A percentile compares a stretch with the other conserved stretches of the same genome.
These are phyloP conservation scores for Pilobolus umbonatus DNA, from an alignment of 192 early-diverging fungal species.

Conservation along the genomic window DNA sequence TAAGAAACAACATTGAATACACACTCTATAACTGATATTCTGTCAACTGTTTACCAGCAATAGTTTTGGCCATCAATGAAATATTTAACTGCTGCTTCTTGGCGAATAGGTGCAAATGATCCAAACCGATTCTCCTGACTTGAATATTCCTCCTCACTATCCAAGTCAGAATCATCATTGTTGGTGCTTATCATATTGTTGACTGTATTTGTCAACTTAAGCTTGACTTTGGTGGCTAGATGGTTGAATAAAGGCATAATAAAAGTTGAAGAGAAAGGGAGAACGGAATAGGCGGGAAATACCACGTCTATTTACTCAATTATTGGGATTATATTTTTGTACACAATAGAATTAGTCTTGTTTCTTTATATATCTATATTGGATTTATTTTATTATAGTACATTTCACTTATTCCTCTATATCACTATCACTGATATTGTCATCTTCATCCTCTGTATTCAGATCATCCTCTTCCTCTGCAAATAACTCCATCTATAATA, in stretches of 20 bases:
- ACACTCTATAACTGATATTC: too few relatives aligned
- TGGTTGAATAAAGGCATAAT: constrained; percentile 10
- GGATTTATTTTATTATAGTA: neutral
- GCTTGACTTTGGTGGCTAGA: constrained; percentile 10
- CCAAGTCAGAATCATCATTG: constrained; percentile 35
- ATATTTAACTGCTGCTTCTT: constrained; percentile 57
- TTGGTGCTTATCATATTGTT: constrained; percentile 21
- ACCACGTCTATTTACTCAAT: too few relatives aligned
- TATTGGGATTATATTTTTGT: neutral
- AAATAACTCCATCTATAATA: neutral
- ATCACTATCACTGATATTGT: constrained; percentile 11
- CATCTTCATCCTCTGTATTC: constrained; percentile 15
- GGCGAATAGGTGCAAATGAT: constrained; percentile 73
- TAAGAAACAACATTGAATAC: neutral
- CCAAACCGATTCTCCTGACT: constrained; percentile 51
- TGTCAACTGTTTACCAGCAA: constrained; percentile 37
- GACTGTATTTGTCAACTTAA: neutral
- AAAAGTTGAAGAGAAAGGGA: too few relatives aligned
- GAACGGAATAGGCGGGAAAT: too few relatives aligned
- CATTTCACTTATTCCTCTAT: constrained; percentile 8
- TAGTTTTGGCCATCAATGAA: constrained; percentile 80
- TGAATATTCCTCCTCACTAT: constrained; percentile 36
- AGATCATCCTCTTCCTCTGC: constrained; percentile 13
- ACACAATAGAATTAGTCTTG: neutral
- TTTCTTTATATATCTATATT: neutral